Evolutionary conservation across 352 stramenopile species (phyloP).

Genomic region (Phytophthora palmivora): DNA sequence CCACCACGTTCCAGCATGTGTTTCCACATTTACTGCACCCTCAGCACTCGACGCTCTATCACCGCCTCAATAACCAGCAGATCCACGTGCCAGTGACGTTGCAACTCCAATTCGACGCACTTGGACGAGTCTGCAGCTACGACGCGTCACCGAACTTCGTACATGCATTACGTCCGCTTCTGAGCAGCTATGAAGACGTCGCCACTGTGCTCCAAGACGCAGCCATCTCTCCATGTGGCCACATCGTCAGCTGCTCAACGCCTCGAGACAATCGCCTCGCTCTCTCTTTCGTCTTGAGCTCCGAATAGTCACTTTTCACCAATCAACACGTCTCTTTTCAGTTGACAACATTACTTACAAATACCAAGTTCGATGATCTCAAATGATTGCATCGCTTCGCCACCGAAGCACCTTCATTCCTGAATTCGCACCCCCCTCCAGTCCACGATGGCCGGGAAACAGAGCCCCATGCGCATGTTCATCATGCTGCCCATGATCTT

Average conservation of each 20-base stretch:
- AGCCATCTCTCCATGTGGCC: constrained; percentile 19
- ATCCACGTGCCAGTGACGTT: constrained; percentile 22
- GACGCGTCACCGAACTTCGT: constrained; percentile 21
- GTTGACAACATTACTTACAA: constrained; percentile 4
- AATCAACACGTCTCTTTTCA: constrained; percentile 5
- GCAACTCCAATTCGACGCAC: constrained; percentile 21
- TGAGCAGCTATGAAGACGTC: constrained; percentile 26
- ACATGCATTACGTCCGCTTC: constrained; percentile 17
- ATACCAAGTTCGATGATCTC: background rate
- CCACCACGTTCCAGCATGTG: constrained; percentile 7
- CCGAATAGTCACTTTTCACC: constrained; percentile 6
- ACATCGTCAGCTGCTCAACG: constrained; percentile 10
- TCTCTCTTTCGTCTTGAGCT: constrained; percentile 22
- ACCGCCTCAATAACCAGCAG: constrained; percentile 6
- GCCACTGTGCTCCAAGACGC: constrained; percentile 25
- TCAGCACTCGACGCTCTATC: constrained; percentile 5
- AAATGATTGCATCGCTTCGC: constrained; percentile 11
- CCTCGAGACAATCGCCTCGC: constrained; percentile 9
- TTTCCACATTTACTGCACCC: constrained; percentile 18
- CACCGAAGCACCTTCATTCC: constrained; percentile 8
- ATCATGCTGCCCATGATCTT: constrained; percentile 89
- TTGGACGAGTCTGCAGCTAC: constrained; percentile 9
- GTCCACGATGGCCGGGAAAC: constrained; percentile 51
- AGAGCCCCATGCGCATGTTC: constrained; percentile 83
- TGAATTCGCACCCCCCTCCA: background rate